Base-by-base conservation (phyloP, 805 yeast species). In the Myxozyma mucilagina region DNA sequence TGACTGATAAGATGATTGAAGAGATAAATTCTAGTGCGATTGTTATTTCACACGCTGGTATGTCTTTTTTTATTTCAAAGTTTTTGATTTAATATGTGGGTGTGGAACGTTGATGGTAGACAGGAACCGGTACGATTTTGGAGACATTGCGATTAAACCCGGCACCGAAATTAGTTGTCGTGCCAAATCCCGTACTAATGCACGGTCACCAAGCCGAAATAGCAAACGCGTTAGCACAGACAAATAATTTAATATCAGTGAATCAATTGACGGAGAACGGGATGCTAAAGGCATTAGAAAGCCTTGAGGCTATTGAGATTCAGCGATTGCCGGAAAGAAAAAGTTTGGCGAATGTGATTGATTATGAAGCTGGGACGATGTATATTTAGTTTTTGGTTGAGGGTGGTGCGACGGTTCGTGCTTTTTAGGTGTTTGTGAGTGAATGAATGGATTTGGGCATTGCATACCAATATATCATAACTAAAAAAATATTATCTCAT, bases 181-280 rank as follows among this genome's bases (percentile, higher is more conserved):
- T 90, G 34, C 82, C 85, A 8, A 93, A 93, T 72, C 80, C 81
- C 10, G 67, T 72, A 4, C 79, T 94, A n/a, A 88, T 90, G 89
- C 89, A 89, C 71, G 89, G 91, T 71, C 97, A 92, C 72, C 97
- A 92, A 72, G 65, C 74, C 16, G 93, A 92, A 63, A 85, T 89
- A 7, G 94, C 96, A 0, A 69, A 72, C n/a, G 84, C 81, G 54
- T 77, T 87, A 49, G 76, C 72, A 11, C 47, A 69, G 0, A 54
- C 36, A 31, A 38, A 38, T 1, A 55, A 57, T 39, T 35, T 60
- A 10, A 32, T 60, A 13, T 35, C 53, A 8, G 59, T 54, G 4
- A 24, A 16, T 2, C 41, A 41, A 11, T 34, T 47, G n/a, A 42
- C 16, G 13, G 50, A 41, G 8, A 8, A 5, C 11, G 55, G 42